Percentiles rank a stretch among this genome's conserved stretches.
phyloP scores from a whole-genome alignment of 768 basidiomycete genomes.

The Panaeolus cyanescens region DNA sequence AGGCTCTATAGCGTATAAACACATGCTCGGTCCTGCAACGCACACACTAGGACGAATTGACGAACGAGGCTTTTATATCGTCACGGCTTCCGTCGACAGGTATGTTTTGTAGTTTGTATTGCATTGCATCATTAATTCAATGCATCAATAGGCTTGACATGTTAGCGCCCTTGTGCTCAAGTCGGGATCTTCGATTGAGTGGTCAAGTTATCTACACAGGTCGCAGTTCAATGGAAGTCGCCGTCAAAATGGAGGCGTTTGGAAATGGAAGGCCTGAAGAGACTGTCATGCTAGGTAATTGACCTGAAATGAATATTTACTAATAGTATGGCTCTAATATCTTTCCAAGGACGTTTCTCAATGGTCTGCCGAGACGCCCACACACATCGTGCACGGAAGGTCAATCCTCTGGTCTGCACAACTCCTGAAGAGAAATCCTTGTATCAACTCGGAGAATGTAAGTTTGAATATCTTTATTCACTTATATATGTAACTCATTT shows the following conservation, averaged over 20 bases:
- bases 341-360: slow-evolving; percentile 75
- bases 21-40: slow-evolving; percentile 70
- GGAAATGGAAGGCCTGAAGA: slow-evolving; percentile 48
- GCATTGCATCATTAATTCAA: neutral
- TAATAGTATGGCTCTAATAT: neutral
- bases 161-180: slow-evolving; percentile 57
- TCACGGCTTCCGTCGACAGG: slow-evolving; percentile 84
- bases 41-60: slow-evolving; percentile 54
- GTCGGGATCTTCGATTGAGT: slow-evolving; percentile 70
- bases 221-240: slow-evolving; percentile 80
- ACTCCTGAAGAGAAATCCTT: slow-evolving; percentile 66
- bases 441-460: slow-evolving; percentile 69
- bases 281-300: slow-evolving; percentile 66
- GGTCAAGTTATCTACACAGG: slow-evolving; percentile 85
- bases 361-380: slow-evolving; percentile 82
- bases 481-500: neutral
- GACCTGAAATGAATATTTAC: neutral
- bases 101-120: slow-evolving; percentile 20
- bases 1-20: slow-evolving; percentile 83
- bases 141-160: slow-evolving; percentile 58
- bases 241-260: slow-evolving; percentile 78
- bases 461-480: slow-evolving; percentile 16
- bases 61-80: slow-evolving; percentile 76
- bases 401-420: slow-evolving; percentile 62
- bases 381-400: slow-evolving; percentile 62